Base-by-base conservation (phyloP, 345 rosid species). In the Melaleuca alternifolia region DNA sequence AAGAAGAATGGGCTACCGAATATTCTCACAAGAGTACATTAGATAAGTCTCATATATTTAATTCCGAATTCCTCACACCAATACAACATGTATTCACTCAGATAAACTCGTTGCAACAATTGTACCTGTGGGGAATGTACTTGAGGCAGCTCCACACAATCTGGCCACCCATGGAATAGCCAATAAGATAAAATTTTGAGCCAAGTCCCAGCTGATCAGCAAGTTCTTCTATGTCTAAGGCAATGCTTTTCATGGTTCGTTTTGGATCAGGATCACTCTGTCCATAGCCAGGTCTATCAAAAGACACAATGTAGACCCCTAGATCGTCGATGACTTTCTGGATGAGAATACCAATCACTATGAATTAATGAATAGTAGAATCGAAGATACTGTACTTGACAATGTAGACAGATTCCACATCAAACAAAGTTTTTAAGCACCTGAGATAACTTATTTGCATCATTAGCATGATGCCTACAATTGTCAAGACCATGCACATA, bases 221-320 rank as follows among this genome's bases (percentile, higher is more conserved):
- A 59, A 88, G 89, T 46, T 88, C 89, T 83, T 88, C 87, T 62
- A 85, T 83, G 83, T 88, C 89, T 46, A 85, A 33, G 13, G 85
- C 87, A 41, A 88, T 61, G 61, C 89, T 88, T 85, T 81, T 83
- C 9, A 7, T 57, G 2, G 89, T 85, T 53, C 57, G 85, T 85
- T 56, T 62, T 85, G 89, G 87, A 41, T 88, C 83, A 50, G 87
- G 89, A 61, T 88, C 89, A 37, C 89, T 88, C 83, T 88, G 85
- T 18, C 89, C 89, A 33, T 88, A 88, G 26, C 89, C 89, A 82
- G 89, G 89, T 53, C 89, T 83, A 62, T 88, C 89, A 28, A 88
- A 88, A 28, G 89, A 88, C 75, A 88, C 87, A 18, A 85, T 53
- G 56, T 82, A 85, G 65, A 88, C 48, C 59, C 87, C 89, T 26